Conservation (phyloP, 2,329 filamentous ascomycete genomes). For the Neonectria punicea region DNA sequence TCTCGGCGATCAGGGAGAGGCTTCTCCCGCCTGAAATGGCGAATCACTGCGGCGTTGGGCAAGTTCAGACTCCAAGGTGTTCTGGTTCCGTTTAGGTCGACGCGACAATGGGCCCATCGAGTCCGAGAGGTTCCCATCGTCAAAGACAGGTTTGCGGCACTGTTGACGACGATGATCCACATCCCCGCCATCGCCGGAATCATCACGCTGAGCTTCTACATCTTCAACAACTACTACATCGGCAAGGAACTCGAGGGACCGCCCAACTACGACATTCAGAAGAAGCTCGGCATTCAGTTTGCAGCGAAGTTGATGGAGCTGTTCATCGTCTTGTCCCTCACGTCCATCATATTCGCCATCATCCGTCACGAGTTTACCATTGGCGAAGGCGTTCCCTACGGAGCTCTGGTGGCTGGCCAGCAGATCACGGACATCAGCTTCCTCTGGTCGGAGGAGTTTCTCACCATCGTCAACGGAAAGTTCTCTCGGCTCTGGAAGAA, state of each 20-base stretch:
- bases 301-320: conserved; percentile 37
- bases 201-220: conserved; percentile 32
- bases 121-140: conserved; percentile 29
- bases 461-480: conserved; percentile 29
- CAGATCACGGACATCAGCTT: conserved; percentile 37
- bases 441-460: conserved; percentile 35
- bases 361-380: conserved; percentile 33
- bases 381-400: conserved; percentile 31
- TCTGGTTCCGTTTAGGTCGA: conserved; percentile 12
- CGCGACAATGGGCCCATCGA: conserved; percentile 8
- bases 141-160: conserved; percentile 32
- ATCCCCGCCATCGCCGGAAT: conserved; percentile 33
- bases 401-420: conserved; percentile 33
- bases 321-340: conserved; percentile 35
- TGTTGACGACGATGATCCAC: conserved; percentile 29
- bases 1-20: background rate
- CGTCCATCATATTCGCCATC: conserved; percentile 32
- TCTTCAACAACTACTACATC: conserved; percentile 38
- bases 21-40: conserved; percentile 25
- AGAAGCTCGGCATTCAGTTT: conserved; percentile 35
- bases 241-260: conserved; percentile 36
- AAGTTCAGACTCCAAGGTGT: conserved; percentile 33
- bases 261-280: conserved; percentile 30
- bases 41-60: conserved; percentile 27
- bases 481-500: conserved; percentile 36